Evolutionary conservation across 495 filamentous ascomycete species (phyloP).

Genomic region (Penicillium samsonianum): DNA sequence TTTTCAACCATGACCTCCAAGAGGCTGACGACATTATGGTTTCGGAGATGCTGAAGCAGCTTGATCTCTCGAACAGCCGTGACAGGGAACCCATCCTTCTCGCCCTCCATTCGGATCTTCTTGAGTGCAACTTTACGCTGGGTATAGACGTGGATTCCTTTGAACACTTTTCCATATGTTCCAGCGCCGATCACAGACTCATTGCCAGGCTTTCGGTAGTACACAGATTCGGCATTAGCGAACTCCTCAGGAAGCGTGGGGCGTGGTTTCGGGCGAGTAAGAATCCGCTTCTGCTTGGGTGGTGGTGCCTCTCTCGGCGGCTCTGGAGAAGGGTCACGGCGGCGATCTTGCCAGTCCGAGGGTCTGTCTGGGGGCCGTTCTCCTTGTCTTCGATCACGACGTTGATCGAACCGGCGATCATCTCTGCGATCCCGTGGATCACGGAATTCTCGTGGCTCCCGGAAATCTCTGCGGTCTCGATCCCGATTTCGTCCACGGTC

Average conservation of each 20-base stretch:
- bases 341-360: conserved; percentile 39
- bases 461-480: conserved; percentile 51
- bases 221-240: conserved; percentile 78
- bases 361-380: conserved; percentile 33
- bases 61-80: conserved; percentile 98
- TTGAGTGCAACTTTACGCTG: conserved; percentile 89
- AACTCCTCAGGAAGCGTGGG: conserved; percentile 71
- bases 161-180: conserved; percentile 97
- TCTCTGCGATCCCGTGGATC: conserved; percentile 35
- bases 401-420: conserved; percentile 39
- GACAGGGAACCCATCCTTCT: conserved; percentile 95
- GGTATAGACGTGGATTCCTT: conserved; percentile 94
- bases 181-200: conserved; percentile 93
- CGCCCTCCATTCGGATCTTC: conserved; percentile 92
- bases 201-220: conserved; percentile 88
- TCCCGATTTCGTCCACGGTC: conserved; percentile 45
- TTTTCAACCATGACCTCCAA: conserved; percentile 96
- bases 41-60: conserved; percentile 88
- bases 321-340: conserved; percentile 39
- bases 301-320: conserved; percentile 20
- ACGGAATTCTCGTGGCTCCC: conserved; percentile 50
- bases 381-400: conserved; percentile 44
- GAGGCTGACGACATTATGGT: conserved; percentile 80
- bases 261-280: conserved; percentile 69
- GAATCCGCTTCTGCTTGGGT: conserved; percentile 66